Percentiles rank a stretch among this genome's conserved stretches.
Evolutionary conservation across 2,329 filamentous ascomycete genomes (phyloP).

Genomic region (Neobulgaria alba): DNA sequence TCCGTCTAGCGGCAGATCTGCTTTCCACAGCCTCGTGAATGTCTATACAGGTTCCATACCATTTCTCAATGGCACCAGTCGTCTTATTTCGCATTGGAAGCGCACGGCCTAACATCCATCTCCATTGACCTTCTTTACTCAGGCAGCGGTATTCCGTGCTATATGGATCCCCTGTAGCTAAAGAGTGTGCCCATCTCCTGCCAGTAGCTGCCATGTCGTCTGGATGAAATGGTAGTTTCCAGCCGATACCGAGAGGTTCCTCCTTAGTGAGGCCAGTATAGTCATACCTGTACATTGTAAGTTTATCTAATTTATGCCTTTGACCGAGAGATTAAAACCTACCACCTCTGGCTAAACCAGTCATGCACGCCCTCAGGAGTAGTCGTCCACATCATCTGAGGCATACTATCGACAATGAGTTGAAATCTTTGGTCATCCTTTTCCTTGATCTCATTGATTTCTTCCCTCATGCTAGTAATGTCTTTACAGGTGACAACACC

Average conservation of each 20-base stretch:
- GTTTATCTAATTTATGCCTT: background rate
- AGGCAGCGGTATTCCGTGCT: slow-evolving; percentile 62
- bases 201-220: slow-evolving; percentile 55
- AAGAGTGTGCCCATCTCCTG: slow-evolving; percentile 51
- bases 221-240: slow-evolving; percentile 57
- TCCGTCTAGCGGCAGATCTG: slow-evolving; percentile 55
- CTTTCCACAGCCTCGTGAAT: slow-evolving; percentile 67
- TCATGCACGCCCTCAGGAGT: slow-evolving; percentile 57
- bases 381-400: slow-evolving; percentile 67
- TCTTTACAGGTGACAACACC: slow-evolving; percentile 66
- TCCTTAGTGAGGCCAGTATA: slow-evolving; percentile 62
- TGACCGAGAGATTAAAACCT: background rate
- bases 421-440: slow-evolving; percentile 67
- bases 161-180: slow-evolving; percentile 61
- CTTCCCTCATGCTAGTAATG: slow-evolving; percentile 59
- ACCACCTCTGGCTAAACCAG: slow-evolving; percentile 69
- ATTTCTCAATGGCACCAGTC: slow-evolving; percentile 62
- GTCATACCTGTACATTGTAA: slow-evolving; percentile 39
- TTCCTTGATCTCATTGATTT: slow-evolving; percentile 60
- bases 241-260: slow-evolving; percentile 52
- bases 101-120: slow-evolving; percentile 72
- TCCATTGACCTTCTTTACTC: slow-evolving; percentile 59
- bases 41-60: slow-evolving; percentile 76
- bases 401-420: slow-evolving; percentile 66
- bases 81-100: slow-evolving; percentile 58